Evolutionary conservation across 345 rosid genomes (phyloP), one percentile per base, ranked within the genome.

Genomic region (Lepidium africanum): DNA sequence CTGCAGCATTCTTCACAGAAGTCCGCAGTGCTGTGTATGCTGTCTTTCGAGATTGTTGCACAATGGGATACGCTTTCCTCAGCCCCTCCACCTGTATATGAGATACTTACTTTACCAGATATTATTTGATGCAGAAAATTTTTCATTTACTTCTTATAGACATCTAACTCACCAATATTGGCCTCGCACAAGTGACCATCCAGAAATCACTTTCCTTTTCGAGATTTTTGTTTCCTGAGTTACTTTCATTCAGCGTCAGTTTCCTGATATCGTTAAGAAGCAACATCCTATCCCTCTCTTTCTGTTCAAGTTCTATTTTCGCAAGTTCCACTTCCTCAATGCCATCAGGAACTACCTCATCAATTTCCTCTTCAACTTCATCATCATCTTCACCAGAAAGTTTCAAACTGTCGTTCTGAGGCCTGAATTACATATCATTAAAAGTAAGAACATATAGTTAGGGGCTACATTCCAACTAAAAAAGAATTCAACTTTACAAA

Each of bases 301-400:
- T 89, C 51, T 79, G 79, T 73, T 91, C 96, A 67, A 94, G 90
- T 77, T 82, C 78, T 14, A 91, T 54, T 81, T 83, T 86, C 56
- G 99, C 99, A 71, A 89, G 83, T 76, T 89, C 99, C 52, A 94
- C 97, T 78, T 94, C 99, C 81, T 89, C 89, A 53, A 87, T 87
- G 25, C 97, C 97, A 86, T 87, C 90, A 60, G 96, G 97, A 74
- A 94, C 99, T 62, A 94, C 86, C 69, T 84, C 97, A 76, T 88
- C 91, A n/a, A 96, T 92, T 79, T 89, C 97, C 79, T 94, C 97
- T 70, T 85, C 97, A 65, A 81, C 81, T 76, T 91, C 97, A 59
- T 86, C 96, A 53, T 87, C 99, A 72, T 87, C 99, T 81, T 91
- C 98, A 50, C 85, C 80, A 51, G 89, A 87, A 75, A 71, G 85